Evolutionary conservation across 768 basidiomycete genomes (phyloP).

Genomic region (Tylopilus balloui): DNA sequence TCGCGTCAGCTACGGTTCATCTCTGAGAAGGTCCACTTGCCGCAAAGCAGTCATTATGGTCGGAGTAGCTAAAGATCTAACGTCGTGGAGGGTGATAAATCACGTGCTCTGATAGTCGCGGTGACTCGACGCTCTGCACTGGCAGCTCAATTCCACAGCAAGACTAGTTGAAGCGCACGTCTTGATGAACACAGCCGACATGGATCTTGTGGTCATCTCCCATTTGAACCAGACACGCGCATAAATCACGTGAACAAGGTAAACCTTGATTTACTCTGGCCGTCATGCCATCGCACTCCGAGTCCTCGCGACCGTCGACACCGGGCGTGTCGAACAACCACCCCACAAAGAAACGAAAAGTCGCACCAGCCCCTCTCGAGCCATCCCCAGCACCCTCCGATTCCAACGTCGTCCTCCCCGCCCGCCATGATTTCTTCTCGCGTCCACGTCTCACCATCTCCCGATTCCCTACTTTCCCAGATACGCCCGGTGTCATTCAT

Average conservation of each 20-base stretch:
- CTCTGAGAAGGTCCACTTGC: conserved; percentile 21
- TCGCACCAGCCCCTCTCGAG: conserved; percentile 34
- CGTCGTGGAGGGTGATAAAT: not conserved
- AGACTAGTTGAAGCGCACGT: not conserved
- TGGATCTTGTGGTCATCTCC: not conserved
- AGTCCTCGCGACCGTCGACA: conserved; percentile 34
- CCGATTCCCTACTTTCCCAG: conserved; percentile 66
- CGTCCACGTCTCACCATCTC: conserved; percentile 71
- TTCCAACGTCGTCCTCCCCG: conserved; percentile 51
- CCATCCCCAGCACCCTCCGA: conserved; percentile 62
- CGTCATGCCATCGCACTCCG: conserved; percentile 20
- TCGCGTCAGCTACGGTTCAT: conserved; percentile 19
- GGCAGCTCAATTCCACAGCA: too few relatives aligned
- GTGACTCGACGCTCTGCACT: too few relatives aligned
- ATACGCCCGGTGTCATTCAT: conserved; percentile 49
- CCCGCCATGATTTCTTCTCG: conserved; percentile 63
- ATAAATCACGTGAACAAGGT: conserved; percentile 18
- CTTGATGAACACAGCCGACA: not conserved
- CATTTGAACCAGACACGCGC: not conserved
- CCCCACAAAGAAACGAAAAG: conserved; percentile 49
- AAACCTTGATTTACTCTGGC: not conserved
- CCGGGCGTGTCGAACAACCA: conserved; percentile 20
- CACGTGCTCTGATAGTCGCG: conserved; percentile 12
- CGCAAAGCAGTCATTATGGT: conserved; percentile 38
- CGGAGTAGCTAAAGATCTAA: conserved; percentile 3